Conservation (phyloP, 2,329 filamentous ascomycete genomes). For the Talaromyces sp. region DNA sequence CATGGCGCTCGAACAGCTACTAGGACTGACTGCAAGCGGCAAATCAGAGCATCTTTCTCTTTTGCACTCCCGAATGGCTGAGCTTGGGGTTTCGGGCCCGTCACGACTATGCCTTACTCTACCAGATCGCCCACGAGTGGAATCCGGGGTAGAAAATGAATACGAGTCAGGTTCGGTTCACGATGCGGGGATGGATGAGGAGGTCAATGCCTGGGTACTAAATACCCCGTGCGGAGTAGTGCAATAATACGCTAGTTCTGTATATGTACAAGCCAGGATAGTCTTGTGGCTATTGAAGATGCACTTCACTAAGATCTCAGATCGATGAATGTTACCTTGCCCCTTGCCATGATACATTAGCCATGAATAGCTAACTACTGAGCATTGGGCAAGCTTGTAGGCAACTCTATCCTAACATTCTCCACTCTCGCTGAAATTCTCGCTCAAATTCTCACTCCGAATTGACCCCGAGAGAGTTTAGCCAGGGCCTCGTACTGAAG, state of each 20-base stretch:
- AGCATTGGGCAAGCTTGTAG: too few species aligned
- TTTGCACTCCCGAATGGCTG: conserved; percentile 4
- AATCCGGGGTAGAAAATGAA: not conserved
- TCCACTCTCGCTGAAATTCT: conserved; percentile 13
- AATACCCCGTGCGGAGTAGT: not conserved
- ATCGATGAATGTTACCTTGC: not conserved
- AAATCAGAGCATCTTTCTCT: conserved; percentile 14
- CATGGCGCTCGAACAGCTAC: conserved; percentile 9
- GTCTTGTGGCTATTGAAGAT: not conserved
- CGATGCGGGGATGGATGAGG: not conserved
- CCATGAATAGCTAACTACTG: not conserved
- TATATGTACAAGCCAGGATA: not conserved
- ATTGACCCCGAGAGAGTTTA: not conserved
- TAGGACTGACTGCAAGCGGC: not conserved
- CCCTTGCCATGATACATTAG: not conserved
- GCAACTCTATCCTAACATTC: too few species aligned
- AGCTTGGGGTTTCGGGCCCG: not conserved
- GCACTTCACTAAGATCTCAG: not conserved
- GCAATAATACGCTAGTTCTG: not conserved
- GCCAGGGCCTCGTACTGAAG: not conserved
- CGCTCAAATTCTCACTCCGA: not conserved
- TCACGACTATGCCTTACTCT: not conserved
- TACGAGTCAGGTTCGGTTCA: not conserved
- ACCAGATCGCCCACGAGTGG: not conserved
- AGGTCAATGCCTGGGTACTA: not conserved